Percentiles rank a stretch among this genome's conserved stretches.
Evolutionary conservation across 2,329 filamentous ascomycete species (phyloP).

Genomic region (Huntiella bhutanensis): DNA sequence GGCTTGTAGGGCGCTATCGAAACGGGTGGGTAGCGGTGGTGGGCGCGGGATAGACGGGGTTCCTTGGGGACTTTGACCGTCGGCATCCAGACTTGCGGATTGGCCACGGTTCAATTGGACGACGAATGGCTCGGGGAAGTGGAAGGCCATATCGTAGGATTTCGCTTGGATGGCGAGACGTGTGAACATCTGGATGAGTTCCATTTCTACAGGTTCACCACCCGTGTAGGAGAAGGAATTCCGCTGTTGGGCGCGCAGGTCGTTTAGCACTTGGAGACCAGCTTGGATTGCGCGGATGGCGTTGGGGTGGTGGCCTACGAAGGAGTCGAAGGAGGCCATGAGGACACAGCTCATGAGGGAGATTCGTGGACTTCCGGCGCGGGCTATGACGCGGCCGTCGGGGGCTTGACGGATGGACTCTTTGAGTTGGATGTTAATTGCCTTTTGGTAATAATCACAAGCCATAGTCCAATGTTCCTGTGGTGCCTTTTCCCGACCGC

Average conservation of each 20-base stretch:
- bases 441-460: conserved; percentile 38
- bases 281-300: conserved; percentile 43
- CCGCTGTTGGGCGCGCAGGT: conserved; percentile 27
- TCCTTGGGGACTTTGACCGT: not conserved
- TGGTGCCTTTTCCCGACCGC: conserved; percentile 13
- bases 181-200: conserved; percentile 44
- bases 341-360: conserved; percentile 46
- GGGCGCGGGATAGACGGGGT: not conserved
- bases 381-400: conserved; percentile 17
- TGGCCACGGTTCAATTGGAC: conserved; percentile 25
- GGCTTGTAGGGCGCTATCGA: conserved; percentile 33
- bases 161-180: conserved; percentile 46
- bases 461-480: conserved; percentile 38
- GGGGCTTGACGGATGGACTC: conserved; percentile 18
- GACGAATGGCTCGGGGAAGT: conserved; percentile 43
- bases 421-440: conserved; percentile 30
- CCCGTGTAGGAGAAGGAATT: conserved; percentile 4
- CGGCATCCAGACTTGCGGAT: not conserved
- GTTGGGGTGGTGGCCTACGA: conserved; percentile 42
- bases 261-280: conserved; percentile 35
- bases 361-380: conserved; percentile 25
- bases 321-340: conserved; percentile 49
- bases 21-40: conserved; percentile 22
- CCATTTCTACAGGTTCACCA: conserved; percentile 34
- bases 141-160: conserved; percentile 50